phyloP scores from a whole-genome alignment of 495 filamentous ascomycete genomes.

The Daldinia concentrica region DNA sequence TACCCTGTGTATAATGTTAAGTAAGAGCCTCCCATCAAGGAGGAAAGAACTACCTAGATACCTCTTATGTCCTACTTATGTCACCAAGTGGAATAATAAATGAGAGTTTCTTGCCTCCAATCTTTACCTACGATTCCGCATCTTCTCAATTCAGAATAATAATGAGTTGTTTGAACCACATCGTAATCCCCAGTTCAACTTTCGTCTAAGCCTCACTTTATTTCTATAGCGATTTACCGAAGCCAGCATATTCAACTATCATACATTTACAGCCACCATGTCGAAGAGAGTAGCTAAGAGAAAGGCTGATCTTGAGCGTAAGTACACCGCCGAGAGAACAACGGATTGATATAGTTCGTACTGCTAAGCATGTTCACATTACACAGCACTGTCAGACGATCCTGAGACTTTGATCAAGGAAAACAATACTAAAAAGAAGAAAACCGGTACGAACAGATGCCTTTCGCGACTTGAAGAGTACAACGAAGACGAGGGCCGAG shows the following conservation, averaged over 20 bases:
- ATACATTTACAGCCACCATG: constrained; percentile 8
- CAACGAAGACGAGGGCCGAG: constrained; percentile 50
- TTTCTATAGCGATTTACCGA: background rate
- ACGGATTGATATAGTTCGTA: background rate
- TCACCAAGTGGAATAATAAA: too few relatives aligned
- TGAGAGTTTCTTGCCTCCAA: background rate
- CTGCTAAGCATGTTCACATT: constrained; percentile 15
- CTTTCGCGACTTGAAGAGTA: constrained; percentile 49
- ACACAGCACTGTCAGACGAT: constrained; percentile 20
- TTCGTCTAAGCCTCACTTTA: background rate
- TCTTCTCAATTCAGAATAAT: background rate
- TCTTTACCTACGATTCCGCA: background rate
- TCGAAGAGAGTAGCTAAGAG: constrained; percentile 22
- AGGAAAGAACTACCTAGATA: background rate
- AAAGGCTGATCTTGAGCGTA: constrained; percentile 20
- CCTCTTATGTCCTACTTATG: too few relatives aligned
- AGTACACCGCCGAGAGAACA: background rate
- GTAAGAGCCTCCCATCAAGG: background rate
- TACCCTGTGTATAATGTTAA: background rate
- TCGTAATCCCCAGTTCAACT: background rate
- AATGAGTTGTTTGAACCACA: background rate
- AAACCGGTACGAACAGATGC: constrained; percentile 24
- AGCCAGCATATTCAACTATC: background rate
- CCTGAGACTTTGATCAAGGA: constrained; percentile 19
- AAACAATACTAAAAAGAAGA: constrained; percentile 10